A percentile compares a stretch with the other conserved stretches of the same genome.
Conservation (phyloP, 495 filamentous ascomycete species). For the Penicillium chermesinum region DNA sequence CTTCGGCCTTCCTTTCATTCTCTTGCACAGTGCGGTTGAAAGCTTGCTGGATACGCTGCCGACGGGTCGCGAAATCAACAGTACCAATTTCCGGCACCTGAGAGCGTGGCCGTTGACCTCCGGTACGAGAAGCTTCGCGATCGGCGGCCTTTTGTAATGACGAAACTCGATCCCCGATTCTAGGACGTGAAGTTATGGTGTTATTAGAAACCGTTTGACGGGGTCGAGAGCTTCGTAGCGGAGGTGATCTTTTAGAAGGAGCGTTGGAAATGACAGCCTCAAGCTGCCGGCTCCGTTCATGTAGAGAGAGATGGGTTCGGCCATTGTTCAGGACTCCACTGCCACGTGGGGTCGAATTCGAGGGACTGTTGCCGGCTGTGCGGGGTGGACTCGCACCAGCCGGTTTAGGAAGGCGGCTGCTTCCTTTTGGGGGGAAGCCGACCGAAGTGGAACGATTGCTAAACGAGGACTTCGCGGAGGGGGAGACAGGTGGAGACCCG, state of each 20-base stretch:
- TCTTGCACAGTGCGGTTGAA: slow-evolving; percentile 73
- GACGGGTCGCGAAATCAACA: slow-evolving; percentile 72
- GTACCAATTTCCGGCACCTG: slow-evolving; percentile 56
- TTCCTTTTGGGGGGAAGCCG: slow-evolving; percentile 39
- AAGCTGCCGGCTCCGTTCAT: slow-evolving; percentile 47
- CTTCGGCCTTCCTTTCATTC: slow-evolving; percentile 55
- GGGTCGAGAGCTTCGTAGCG: slow-evolving; percentile 74
- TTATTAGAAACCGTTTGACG: slow-evolving; percentile 73
- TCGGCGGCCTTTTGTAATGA: slow-evolving; percentile 34
- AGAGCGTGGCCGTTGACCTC: slow-evolving; percentile 34
- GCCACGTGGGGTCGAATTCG: slow-evolving; percentile 31
- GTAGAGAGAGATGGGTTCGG: slow-evolving; percentile 31
- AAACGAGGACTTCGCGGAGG: slow-evolving; percentile 44
- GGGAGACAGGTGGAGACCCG: slow-evolving; percentile 39
- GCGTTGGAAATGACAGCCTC: slow-evolving; percentile 64
- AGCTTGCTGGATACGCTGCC: slow-evolving; percentile 72
- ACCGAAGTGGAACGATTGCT: slow-evolving; percentile 28
- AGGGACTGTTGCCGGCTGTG: slow-evolving; percentile 28
- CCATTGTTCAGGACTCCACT: slow-evolving; percentile 28
- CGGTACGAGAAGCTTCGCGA: slow-evolving; percentile 25
- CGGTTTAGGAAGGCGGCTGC: slow-evolving; percentile 43
- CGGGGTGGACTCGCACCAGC: slow-evolving; percentile 28
- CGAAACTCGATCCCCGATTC: slow-evolving; percentile 46
- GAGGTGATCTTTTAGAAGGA: slow-evolving; percentile 61
- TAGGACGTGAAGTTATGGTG: slow-evolving; percentile 46